Base-by-base conservation (phyloP, 1,284 basidiomycete genomes). In the Exobasidium cylindrosporum region DNA sequence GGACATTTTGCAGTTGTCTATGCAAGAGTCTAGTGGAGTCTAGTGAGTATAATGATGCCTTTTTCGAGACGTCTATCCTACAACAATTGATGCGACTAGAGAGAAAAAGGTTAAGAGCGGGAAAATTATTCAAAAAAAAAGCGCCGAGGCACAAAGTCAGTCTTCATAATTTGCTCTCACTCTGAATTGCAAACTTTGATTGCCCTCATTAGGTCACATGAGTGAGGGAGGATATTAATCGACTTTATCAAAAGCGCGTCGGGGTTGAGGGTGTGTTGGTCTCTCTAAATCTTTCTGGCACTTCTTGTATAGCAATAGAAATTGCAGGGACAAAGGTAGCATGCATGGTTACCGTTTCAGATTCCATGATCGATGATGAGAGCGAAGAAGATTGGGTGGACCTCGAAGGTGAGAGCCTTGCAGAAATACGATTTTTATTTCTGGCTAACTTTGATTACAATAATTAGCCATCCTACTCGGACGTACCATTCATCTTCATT, bases 401-500 rank as follows among this genome's bases (percentile, higher is more conserved):
- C 35, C 35, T 40, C 35, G 35, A 40, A 17, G 35, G 35, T 40
- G 35, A 40, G 35, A 10, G 7, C 17, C 35, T 40, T 40, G 35
- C 35, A 40, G 35, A 7, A 40, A 40, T 7, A 40, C 7, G 17
- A 17, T 40, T 40, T 10, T 17, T 40, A 40, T 40, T 40, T 40
- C 35, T 10, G 7, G 10, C 35, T 40, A 40, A 40, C 35, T 10
- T 10, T 40, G 35, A 40, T 40, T n/a, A 17, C 35, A 13, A 50
- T 24, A 13, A 28, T 14, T 24, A 50, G 26, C 17, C 2, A 3
- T 50, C 13, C 26, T 50, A 24, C 47, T 50, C 26, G 47, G 47
- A n/a, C 53, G 53, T 14, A 55, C 53, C 23, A 14, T 55, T 14
- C 40, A 55, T 29, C 24, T 55, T 23, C 53, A 55, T 29, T 44